Evolutionary conservation across 768 basidiomycete species (phyloP).

Genomic region (Termitomyces sp.): DNA sequence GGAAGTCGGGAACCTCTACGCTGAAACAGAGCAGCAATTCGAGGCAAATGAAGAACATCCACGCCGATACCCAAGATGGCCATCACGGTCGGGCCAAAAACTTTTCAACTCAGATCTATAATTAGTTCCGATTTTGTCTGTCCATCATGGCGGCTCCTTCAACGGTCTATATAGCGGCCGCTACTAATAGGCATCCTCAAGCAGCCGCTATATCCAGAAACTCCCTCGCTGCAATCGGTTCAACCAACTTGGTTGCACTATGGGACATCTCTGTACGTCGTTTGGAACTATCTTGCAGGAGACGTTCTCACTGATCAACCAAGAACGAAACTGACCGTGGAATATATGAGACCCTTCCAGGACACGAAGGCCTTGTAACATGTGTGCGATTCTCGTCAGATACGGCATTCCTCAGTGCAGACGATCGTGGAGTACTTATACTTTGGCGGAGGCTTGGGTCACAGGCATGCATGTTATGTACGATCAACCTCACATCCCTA

Average conservation of each 20-base stretch:
- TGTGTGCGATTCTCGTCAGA: constrained; percentile 62
- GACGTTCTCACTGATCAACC: constrained; percentile 2
- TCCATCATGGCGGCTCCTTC: constrained; percentile 22
- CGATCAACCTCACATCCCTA: constrained; percentile 7
- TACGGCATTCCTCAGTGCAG: constrained; percentile 58
- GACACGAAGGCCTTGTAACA: constrained; percentile 70
- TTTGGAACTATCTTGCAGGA: background rate
- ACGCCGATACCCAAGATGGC: constrained; percentile 69
- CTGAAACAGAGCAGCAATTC: constrained; percentile 48
- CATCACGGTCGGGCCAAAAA: constrained; percentile 28
- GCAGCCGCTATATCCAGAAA: constrained; percentile 40
- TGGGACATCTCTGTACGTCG: constrained; percentile 37
- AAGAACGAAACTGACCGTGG: constrained; percentile 49
- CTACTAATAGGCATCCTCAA: constrained; percentile 41
- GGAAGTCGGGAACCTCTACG: constrained; percentile 47
- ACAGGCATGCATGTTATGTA: constrained; percentile 30
- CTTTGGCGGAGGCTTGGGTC: constrained; percentile 50
- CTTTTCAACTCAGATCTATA: constrained; percentile 8
- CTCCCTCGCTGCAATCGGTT: constrained; percentile 42
- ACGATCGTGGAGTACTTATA: constrained; percentile 64
- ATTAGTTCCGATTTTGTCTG: constrained; percentile 1
- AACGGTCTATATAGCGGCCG: constrained; percentile 37
- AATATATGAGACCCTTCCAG: constrained; percentile 65
- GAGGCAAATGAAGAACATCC: constrained; percentile 66
- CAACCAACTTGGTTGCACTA: constrained; percentile 37